These are phyloP conservation scores for Fusarium falciforme DNA, from an alignment of 2,329 filamentous ascomycete genomes.

Conservation along the genomic window DNA sequence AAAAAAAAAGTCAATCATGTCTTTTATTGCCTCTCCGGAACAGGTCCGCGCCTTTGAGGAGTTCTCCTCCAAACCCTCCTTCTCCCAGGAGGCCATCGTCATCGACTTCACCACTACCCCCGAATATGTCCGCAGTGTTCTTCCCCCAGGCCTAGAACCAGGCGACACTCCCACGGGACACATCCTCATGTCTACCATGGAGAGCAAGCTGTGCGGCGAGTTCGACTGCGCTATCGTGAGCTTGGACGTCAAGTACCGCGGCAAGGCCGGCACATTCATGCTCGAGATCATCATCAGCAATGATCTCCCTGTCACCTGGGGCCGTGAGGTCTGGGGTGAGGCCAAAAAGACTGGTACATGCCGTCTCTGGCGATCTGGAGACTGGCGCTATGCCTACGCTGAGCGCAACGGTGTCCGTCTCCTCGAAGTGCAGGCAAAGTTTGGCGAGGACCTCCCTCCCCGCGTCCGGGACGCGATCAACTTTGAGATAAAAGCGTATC, in stretches of 20 bases:
- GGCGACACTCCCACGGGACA: background rate
- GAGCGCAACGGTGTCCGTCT: constrained; percentile 2
- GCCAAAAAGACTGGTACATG: background rate
- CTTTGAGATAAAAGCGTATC: constrained; percentile 12
- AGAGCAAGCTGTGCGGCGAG: constrained; percentile 7
- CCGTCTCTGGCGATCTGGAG: background rate
- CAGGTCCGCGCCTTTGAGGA: background rate
- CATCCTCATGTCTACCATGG: background rate
- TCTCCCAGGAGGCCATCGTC: constrained; percentile 7
- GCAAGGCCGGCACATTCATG: background rate
- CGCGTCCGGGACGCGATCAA: background rate
- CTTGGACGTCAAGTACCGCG: background rate
- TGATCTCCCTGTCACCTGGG: background rate
- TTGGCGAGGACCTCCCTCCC: background rate
- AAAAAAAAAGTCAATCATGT: background rate
- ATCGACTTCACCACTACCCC: constrained; percentile 9
- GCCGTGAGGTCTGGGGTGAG: constrained; percentile 8
- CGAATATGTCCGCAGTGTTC: constrained; percentile 6
- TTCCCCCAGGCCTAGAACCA: background rate
- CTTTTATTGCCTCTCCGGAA: background rate
- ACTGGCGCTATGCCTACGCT: constrained; percentile 1
- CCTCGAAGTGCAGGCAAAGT: constrained; percentile 7
- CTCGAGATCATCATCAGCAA: constrained; percentile 8
- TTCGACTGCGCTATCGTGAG: constrained; percentile 4
- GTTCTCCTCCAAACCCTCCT: background rate